These are phyloP conservation scores for Microsporum canis DNA, from an alignment of 2,329 filamentous ascomycete genomes.

Conservation along the genomic window DNA sequence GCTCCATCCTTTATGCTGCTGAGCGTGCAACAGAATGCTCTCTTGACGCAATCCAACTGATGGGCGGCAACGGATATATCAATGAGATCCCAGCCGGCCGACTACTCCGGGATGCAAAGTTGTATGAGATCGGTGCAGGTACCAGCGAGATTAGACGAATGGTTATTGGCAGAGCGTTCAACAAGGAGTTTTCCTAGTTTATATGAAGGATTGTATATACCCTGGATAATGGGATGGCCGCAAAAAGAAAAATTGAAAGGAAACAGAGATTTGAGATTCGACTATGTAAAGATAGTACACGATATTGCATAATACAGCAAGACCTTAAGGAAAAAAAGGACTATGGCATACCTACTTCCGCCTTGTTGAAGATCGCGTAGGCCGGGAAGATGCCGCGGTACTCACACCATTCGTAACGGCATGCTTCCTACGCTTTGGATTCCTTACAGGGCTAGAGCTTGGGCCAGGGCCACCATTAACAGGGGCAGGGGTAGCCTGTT, in stretches of 20 bases:
- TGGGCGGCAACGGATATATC: conserved; percentile 92
- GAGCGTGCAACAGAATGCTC: conserved; percentile 76
- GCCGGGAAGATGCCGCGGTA: not conserved
- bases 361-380: not conserved
- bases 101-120: conserved; percentile 62
- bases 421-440: not conserved
- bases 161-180: conserved; percentile 87
- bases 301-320: not conserved
- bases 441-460: not conserved
- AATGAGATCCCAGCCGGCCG: conserved; percentile 89
- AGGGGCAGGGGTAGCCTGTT: not conserved
- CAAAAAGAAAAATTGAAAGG: not conserved
- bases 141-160: conserved; percentile 89
- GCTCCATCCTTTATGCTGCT: conserved; percentile 83
- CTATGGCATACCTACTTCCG: not conserved
- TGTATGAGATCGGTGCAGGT: conserved; percentile 95
- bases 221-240: conserved; percentile 1
- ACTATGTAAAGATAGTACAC: conserved; percentile 3
- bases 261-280: not conserved
- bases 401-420: not conserved
- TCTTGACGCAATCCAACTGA: conserved; percentile 52
- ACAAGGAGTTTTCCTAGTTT: conserved; percentile 53
- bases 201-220: not conserved
- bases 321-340: not conserved
- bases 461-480: not conserved